Evolutionary conservation across 768 basidiomycete genomes (phyloP).

Genomic region (Boletus eberwhitei): DNA sequence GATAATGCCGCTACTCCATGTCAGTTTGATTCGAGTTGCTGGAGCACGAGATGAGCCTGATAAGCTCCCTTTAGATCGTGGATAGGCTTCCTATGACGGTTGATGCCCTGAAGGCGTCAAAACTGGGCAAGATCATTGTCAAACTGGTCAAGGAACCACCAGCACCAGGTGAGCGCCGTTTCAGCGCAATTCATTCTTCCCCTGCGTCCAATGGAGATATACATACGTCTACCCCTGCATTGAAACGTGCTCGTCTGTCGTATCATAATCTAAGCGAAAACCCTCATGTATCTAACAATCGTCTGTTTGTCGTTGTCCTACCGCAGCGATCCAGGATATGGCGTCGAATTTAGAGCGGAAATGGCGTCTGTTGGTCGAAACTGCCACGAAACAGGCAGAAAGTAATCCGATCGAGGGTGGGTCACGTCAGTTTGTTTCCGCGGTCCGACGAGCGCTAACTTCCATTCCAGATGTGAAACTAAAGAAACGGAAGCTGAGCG

Average conservation of each 20-base stretch:
- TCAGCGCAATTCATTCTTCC: slow-evolving; percentile 12
- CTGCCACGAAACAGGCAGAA: slow-evolving; percentile 44
- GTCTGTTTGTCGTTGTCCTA: slow-evolving; percentile 40
- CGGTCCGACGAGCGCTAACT: slow-evolving; percentile 24
- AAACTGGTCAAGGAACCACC: slow-evolving; percentile 74
- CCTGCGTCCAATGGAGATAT: slow-evolving; percentile 26
- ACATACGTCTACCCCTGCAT: slow-evolving; percentile 29
- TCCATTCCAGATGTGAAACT: slow-evolving; percentile 45
- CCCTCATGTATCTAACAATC: slow-evolving; percentile 65
- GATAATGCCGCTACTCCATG: slow-evolving; percentile 83
- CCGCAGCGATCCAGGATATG: slow-evolving; percentile 89
- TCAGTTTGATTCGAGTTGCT: slow-evolving; percentile 42
- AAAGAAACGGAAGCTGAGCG: slow-evolving; percentile 76
- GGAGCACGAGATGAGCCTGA: slow-evolving; percentile 15
- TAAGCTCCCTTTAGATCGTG: slow-evolving; percentile 50
- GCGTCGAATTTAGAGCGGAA: slow-evolving; percentile 81
- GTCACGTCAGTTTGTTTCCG: slow-evolving; percentile 53
- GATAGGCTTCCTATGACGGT: slow-evolving; percentile 78
- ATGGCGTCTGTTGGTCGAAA: slow-evolving; percentile 67
- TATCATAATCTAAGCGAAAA: slow-evolving; percentile 33
- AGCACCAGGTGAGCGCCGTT: slow-evolving; percentile 67
- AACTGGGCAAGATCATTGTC: slow-evolving; percentile 76
- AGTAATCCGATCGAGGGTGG: slow-evolving; percentile 60
- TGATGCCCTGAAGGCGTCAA: slow-evolving; percentile 64
- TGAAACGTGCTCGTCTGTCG: slow-evolving; percentile 29